Evolutionary conservation across 257 asterid species (phyloP).

Genomic region (Jacaranda copaia): DNA sequence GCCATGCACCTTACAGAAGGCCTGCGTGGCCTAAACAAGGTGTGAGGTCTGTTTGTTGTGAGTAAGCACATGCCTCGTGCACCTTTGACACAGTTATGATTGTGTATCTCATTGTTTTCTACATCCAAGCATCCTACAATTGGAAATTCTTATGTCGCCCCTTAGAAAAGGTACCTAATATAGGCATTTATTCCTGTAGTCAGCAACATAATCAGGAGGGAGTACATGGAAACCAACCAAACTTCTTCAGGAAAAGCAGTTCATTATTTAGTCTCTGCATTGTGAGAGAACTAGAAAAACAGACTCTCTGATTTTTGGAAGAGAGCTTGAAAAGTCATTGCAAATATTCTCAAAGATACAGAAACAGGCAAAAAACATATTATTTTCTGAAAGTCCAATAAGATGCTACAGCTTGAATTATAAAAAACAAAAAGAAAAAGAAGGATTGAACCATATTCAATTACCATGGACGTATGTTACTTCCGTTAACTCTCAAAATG

Average conservation of each 20-base stretch:
- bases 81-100: not conserved
- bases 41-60: not conserved
- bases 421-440: not conserved
- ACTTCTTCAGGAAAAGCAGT: constrained; percentile 14
- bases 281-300: not conserved
- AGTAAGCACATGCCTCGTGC: not conserved
- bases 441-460: constrained; percentile 28
- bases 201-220: not conserved
- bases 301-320: not conserved
- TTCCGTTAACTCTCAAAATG: constrained; percentile 91
- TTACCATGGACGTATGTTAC: constrained; percentile 98
- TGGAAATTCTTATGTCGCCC: constrained; percentile 1
- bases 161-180: constrained; percentile 4
- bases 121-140: constrained; percentile 25
- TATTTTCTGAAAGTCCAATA: constrained; percentile 7
- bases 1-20: constrained; percentile 1
- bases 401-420: constrained; percentile 24
- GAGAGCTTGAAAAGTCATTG: not conserved
- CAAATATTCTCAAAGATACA: constrained; percentile 10
- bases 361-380: constrained; percentile 6
- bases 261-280: not conserved
- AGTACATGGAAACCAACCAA: constrained; percentile 2
- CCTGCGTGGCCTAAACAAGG: constrained; percentile 6
- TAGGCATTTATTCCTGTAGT: constrained; percentile 17
- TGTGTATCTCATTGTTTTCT: not conserved